Conservation (phyloP, 2,329 filamentous ascomycete species). For the Aspergillus fructus region DNA sequence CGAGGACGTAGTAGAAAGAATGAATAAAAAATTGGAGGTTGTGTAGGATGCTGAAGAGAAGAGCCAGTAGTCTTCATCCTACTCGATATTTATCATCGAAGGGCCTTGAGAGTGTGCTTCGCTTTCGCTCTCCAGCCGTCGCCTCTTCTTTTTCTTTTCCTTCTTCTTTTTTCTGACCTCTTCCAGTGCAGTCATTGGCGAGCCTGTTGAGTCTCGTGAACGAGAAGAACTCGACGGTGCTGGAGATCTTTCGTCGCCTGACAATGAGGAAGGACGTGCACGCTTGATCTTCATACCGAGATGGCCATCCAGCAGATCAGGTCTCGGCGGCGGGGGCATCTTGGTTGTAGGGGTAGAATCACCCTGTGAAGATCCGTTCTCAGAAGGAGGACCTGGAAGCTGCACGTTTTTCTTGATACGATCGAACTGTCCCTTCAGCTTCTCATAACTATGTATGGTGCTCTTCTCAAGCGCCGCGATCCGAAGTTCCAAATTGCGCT, state of each 20-base stretch:
- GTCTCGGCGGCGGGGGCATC: background rate
- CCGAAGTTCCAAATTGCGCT: background rate
- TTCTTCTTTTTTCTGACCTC: slow-evolving; percentile 12
- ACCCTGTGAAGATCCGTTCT: background rate
- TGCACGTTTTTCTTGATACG: background rate
- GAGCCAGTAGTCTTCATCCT: background rate
- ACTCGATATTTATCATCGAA: background rate
- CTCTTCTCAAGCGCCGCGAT: slow-evolving; percentile 1
- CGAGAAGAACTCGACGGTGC: background rate
- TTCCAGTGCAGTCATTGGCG: background rate
- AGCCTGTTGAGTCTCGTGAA: background rate
- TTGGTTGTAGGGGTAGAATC: background rate
- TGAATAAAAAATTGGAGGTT: background rate
- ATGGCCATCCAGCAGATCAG: background rate
- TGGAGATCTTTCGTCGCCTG: slow-evolving; percentile 2
- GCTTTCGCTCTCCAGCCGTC: background rate
- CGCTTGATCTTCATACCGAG: slow-evolving; percentile 2
- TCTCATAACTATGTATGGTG: background rate
- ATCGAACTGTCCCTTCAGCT: slow-evolving; percentile 1
- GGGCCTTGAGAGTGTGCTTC: background rate
- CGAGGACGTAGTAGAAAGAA: background rate
- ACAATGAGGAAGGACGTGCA: background rate
- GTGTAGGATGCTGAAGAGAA: no score
- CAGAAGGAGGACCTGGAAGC: background rate
- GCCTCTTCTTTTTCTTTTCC: slow-evolving; percentile 20